Base-by-base conservation (phyloP, 2,329 filamentous ascomycete genomes). In the Fusarium secorum region DNA sequence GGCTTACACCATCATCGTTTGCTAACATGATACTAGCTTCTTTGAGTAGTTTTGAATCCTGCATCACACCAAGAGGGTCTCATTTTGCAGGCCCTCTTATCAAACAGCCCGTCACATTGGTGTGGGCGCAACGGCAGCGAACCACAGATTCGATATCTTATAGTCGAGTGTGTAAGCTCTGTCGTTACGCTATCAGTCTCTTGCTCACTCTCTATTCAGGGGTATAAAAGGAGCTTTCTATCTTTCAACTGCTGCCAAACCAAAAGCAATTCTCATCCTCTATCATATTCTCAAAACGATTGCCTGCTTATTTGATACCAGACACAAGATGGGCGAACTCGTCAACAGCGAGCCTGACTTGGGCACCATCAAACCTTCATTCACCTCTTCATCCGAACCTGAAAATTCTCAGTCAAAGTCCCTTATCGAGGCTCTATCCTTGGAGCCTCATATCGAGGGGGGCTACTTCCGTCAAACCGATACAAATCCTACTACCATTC, bases 401-500 rank as follows among this genome's bases (percentile, higher is more conserved):
- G 75, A 76, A 46, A 58, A 58, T 66, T 24, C 58, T 55, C 26
- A 58, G 33, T 54, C 70, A 60, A 53, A 53, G 56, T 58, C 59
- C 33, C 66, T 82, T 36, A 80, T 82, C 71, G 41, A 64, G 15
- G 56, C 80, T 24, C 83, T 91, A 52, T 73, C 80, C 26, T 83
- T 91, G 30, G 76, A 81, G 51, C 80, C 83, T 13, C 89, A 92
- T 78, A 84, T 88, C 45, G 89, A 91, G 80, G 89, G 90, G 56
- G 89, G 89, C 48, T 91, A 89, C 80, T 92, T 87, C 74, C 80
- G 79, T 68, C 87, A 90, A 77, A 92, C 89, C 2, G 88, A 92
- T 78, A 83, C 85, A 60, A 83, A 86, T 68, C 72, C 81, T 4
- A 79, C 81, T 18, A 81, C 82, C 4, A 81, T 92, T 22, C 84